These are phyloP conservation scores for Balakata baccata DNA, from an alignment of 345 rosid genomes.

Conservation along the genomic window DNA sequence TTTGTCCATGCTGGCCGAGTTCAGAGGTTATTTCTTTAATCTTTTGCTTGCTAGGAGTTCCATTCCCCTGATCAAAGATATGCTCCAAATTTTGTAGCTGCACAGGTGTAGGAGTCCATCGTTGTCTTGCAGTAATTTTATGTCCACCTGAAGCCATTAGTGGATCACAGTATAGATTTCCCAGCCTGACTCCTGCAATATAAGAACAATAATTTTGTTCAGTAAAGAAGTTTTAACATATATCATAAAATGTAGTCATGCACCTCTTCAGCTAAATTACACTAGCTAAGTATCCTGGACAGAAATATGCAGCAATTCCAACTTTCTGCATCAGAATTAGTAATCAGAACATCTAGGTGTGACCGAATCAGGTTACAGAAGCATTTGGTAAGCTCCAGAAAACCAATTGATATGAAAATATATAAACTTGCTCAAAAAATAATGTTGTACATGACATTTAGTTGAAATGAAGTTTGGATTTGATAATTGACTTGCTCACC, in stretches of 20 bases:
- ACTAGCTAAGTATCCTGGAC: not conserved
- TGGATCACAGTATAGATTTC: slow-evolving; percentile 61
- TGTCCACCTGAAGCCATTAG: slow-evolving; percentile 59
- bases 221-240: not conserved
- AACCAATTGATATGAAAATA: not conserved
- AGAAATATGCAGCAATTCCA: not conserved
- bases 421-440: not conserved
- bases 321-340: not conserved
- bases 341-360: no score
- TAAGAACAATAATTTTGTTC: slow-evolving; percentile 2
- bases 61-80: slow-evolving; percentile 86
- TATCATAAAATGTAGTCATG: not conserved
- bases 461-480: not conserved
- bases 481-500: not conserved
- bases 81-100: slow-evolving; percentile 93
- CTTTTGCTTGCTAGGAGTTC: slow-evolving; percentile 97
- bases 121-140: slow-evolving; percentile 87
- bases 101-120: slow-evolving; percentile 94
- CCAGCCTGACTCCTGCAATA: slow-evolving; percentile 72
- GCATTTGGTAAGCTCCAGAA: no score
- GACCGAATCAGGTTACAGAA: no score
- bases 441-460: not conserved
- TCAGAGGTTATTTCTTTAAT: slow-evolving; percentile 89
- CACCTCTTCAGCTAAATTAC: not conserved
- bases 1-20: slow-evolving; percentile 90